A percentile compares a stretch with the other conserved stretches of the same genome.
Evolutionary conservation across 2,329 filamentous ascomycete genomes (phyloP).

Genomic region (Ophiostoma sp.): DNA sequence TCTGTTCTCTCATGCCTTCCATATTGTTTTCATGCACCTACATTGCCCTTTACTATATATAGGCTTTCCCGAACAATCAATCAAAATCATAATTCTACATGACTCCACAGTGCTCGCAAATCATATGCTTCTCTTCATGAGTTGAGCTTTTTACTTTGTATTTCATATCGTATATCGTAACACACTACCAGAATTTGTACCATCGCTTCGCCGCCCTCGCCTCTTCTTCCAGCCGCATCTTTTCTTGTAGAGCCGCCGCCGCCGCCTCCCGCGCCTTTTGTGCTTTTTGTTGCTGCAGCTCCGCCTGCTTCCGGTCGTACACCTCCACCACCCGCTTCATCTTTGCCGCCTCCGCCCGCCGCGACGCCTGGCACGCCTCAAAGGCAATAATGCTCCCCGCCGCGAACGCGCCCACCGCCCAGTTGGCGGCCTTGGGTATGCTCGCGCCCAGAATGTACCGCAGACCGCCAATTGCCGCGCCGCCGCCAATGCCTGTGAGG

Average conservation of each 20-base stretch:
- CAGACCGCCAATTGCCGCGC: conserved; percentile 72
- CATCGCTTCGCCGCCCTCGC: conserved; percentile 42
- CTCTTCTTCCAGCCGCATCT: conserved; percentile 26
- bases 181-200: conserved; percentile 57
- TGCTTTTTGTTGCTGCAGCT: conserved; percentile 51
- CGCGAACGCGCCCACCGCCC: conserved; percentile 78
- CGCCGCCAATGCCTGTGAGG: conserved; percentile 77
- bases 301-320: conserved; percentile 69
- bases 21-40: not conserved
- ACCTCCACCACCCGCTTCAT: conserved; percentile 86
- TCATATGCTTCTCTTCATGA: not conserved
- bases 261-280: conserved; percentile 45
- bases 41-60: not conserved
- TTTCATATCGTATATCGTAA: not conserved
- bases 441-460: conserved; percentile 70
- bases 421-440: conserved; percentile 71
- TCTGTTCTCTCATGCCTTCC: not conserved
- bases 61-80: not conserved
- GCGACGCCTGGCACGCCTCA: conserved; percentile 78
- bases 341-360: conserved; percentile 72
- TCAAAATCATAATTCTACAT: not conserved
- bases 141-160: not conserved
- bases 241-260: conserved; percentile 43
- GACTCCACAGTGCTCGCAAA: not conserved
- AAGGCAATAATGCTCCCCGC: conserved; percentile 70